A percentile compares a stretch with the other conserved stretches of the same genome.
Conservation (phyloP, 1,284 basidiomycete genomes). For the Ustilago cynodontis region DNA sequence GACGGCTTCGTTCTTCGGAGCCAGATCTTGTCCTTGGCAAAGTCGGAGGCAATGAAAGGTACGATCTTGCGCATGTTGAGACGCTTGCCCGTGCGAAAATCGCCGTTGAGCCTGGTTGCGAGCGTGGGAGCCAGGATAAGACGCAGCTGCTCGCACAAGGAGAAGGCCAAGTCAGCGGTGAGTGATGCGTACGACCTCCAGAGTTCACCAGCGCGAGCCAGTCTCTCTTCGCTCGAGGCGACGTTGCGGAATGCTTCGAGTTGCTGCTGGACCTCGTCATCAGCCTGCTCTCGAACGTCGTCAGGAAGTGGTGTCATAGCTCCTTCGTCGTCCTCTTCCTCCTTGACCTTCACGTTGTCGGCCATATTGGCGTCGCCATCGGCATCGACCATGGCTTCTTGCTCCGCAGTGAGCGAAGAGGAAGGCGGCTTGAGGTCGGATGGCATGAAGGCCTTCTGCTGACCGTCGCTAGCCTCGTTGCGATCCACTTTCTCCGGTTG, state of each 20-base stretch:
- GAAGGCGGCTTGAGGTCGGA: conserved; percentile 52
- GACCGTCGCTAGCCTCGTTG: conserved; percentile 57
- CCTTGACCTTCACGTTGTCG: conserved; percentile 75
- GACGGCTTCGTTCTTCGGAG: conserved; percentile 92
- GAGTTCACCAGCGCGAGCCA: conserved; percentile 78
- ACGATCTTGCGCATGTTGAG: conserved; percentile 99
- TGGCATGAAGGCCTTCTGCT: conserved; percentile 59
- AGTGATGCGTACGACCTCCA: conserved; percentile 92
- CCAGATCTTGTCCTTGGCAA: conserved; percentile 99
- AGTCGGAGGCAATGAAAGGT: conserved; percentile 97
- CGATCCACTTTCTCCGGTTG: conserved; percentile 65
- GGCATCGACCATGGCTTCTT: conserved; percentile 35
- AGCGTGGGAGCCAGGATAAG: conserved; percentile 95
- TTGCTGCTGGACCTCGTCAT: conserved; percentile 62
- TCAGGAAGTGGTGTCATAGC: conserved; percentile 61
- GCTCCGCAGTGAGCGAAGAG: conserved; percentile 28
- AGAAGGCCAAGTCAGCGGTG: conserved; percentile 90
- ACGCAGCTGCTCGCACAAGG: conserved; percentile 85
- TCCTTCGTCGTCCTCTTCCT: conserved; percentile 69
- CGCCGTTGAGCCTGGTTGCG: conserved; percentile 93
- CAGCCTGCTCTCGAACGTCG: conserved; percentile 52
- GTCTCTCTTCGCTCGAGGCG: conserved; percentile 74
- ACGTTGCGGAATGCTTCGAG: conserved; percentile 76
- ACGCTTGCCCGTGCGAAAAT: conserved; percentile 97
- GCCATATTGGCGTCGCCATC: conserved; percentile 45